Evolutionary conservation across 2,329 filamentous ascomycete genomes (phyloP), one percentile per base, ranked within the genome.

Genomic region (Tolypocladium ovalisporum): DNA sequence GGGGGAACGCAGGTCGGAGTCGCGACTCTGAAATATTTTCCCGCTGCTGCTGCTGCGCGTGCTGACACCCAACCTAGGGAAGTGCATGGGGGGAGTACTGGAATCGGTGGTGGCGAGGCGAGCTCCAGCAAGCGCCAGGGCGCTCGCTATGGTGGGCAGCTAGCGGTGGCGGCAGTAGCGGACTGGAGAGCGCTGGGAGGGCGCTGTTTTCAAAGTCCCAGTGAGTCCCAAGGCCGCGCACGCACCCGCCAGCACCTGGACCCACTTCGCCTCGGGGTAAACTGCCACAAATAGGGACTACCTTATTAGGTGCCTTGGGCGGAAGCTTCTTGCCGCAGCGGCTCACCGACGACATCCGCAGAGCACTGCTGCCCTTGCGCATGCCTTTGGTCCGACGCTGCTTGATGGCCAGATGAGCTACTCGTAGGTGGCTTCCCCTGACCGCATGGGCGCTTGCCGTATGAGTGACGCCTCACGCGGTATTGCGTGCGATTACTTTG

Each of bases 11-110:
- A 61, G 63, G 63, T 63, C 62, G 61, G 63, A 62, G 63, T 65
- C 65, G 68, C 64, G 66, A 67, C 67, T 69, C 65, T 73, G 67
- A 75, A 75, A 74, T 74, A 73, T 70, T 75, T 75, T 74, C 73
- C 42, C 42, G 42, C 42, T 67, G 57, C 57, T n/a, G 44, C 34
- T 40, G 40, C 40, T 56, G 52, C 54, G n/a, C n/a, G n/a, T n/a
- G n/a, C n/a, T n/a, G n/a, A n/a, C n/a, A n/a, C n/a, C n/a, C n/a
- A n/a, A 29, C 44, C 8, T 3, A 19, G 17, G 17, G 47, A n/a
- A 8, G 17, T 51, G 47, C 47, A 51, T 13, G 47, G 47, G 47
- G n/a, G 47, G 8, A 15, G 44, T 7, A 22, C 15, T 19, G 44
- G 15, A 15, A 12, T 22, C 5, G n/a, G 47, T 13, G 47, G 47